phyloP scores from a whole-genome alignment of 2,329 filamentous ascomycete genomes.

The Colletotrichum camelliae region DNA sequence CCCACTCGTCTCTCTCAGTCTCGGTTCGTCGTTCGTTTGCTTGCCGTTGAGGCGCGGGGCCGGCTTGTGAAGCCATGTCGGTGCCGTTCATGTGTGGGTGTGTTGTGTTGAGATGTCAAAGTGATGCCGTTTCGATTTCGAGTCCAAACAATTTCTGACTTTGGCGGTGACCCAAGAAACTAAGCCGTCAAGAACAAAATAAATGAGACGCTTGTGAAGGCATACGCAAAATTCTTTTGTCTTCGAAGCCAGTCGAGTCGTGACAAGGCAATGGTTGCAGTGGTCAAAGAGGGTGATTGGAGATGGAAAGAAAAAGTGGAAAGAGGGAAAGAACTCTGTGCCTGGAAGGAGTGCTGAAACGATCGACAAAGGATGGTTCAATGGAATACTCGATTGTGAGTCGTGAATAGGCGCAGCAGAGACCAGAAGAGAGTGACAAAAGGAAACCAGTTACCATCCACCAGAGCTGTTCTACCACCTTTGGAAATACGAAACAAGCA shows the following conservation, averaged over 20 bases:
- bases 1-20: constrained; percentile 49
- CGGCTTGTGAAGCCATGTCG: neutral
- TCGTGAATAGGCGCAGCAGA: constrained; percentile 11
- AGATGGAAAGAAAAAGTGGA: neutral
- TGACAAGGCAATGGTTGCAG: neutral
- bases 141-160: neutral
- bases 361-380: neutral
- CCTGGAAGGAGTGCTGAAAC: neutral
- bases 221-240: neutral
- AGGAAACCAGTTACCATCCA: constrained; percentile 14
- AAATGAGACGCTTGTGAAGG: neutral
- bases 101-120: neutral
- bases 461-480: neutral
- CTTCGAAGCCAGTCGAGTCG: neutral
- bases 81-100: neutral
- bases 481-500: constrained; percentile 16
- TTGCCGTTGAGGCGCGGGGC: neutral
- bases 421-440: neutral
- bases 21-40: neutral
- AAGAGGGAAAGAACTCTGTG: neutral
- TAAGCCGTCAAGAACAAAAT: neutral
- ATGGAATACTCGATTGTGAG: constrained; percentile 6
- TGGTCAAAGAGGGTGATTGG: neutral
- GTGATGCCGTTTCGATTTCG: neutral
- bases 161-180: neutral